A percentile compares a stretch with the other conserved stretches of the same genome.
Conservation (phyloP, 805 yeast species). For the Candida quercuum region DNA sequence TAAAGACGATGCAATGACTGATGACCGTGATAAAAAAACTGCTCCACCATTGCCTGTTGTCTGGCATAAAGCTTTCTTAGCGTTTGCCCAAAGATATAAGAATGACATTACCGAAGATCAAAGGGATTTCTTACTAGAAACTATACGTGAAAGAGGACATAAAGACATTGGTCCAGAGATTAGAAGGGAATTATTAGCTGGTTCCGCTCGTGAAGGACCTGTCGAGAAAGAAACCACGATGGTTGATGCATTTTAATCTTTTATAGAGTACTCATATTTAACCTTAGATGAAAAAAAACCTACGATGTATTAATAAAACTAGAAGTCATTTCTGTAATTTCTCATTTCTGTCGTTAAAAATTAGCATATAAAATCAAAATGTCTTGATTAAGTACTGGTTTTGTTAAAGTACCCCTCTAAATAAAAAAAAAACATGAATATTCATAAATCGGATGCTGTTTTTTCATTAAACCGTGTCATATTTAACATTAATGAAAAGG, state of each 20-base stretch:
- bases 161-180: conserved; percentile 89
- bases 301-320: not conserved
- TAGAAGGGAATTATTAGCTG: conserved; percentile 88
- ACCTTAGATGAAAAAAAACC: not conserved
- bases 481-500: conserved; percentile 34
- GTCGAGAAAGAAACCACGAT: conserved; percentile 25
- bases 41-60: conserved; percentile 76
- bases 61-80: conserved; percentile 95
- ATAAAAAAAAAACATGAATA: no score
- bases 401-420: not conserved
- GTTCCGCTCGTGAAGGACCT: conserved; percentile 53
- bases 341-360: no score
- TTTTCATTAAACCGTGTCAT: conserved; percentile 5
- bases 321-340: no score
- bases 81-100: conserved; percentile 93
- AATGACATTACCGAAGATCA: conserved; percentile 99
- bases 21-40: conserved; percentile 35
- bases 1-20: conserved; percentile 33
- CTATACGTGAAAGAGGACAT: conserved; percentile 86
- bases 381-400: no score
- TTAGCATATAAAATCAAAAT: no score
- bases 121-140: conserved; percentile 87
- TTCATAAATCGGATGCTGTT: no score
- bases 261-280: not conserved
- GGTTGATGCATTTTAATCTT: conserved; percentile 25